Percentiles rank a stretch among this genome's conserved stretches.
phyloP scores from a whole-genome alignment of 495 filamentous ascomycete genomes.

The Sordaria brevicollis region DNA sequence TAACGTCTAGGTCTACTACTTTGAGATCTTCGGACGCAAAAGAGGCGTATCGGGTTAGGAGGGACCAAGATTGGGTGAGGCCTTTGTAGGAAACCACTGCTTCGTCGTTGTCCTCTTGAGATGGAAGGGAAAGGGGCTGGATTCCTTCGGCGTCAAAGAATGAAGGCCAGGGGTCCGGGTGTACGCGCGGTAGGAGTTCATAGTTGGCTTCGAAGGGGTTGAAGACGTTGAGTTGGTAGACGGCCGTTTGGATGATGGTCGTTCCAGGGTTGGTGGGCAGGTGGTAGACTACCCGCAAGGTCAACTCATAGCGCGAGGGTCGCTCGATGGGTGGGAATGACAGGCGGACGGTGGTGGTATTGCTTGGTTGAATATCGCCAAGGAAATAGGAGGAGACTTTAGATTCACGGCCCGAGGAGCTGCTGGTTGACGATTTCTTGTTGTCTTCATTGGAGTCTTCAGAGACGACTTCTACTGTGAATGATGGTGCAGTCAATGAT shows the following conservation, averaged over 20 bases:
- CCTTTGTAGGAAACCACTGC: conserved; percentile 33
- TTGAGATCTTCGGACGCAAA: conserved; percentile 62
- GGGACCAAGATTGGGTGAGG: conserved; percentile 69
- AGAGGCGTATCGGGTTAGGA: conserved; percentile 61
- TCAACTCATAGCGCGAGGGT: conserved; percentile 56
- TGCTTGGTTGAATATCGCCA: neutral
- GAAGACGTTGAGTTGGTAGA: conserved; percentile 57
- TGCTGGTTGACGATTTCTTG: conserved; percentile 9
- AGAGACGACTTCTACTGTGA: conserved; percentile 30
- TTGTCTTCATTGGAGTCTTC: conserved; percentile 23
- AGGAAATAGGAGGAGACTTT: neutral
- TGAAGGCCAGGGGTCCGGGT: conserved; percentile 74
- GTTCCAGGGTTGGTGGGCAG: conserved; percentile 75
- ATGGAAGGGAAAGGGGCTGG: conserved; percentile 9
- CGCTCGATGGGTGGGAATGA: conserved; percentile 37
- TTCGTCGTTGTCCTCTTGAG: neutral
- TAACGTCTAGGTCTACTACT: conserved; percentile 52
- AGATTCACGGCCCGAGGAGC: neutral
- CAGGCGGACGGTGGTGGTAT: conserved; percentile 28
- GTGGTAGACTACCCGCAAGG: conserved; percentile 63
- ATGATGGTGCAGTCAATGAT: conserved; percentile 24
- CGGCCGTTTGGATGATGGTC: conserved; percentile 61
- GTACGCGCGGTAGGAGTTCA: conserved; percentile 66
- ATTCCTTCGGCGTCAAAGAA: conserved; percentile 53
- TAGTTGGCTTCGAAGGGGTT: conserved; percentile 84